These are phyloP conservation scores for Annulohypoxylon bovei DNA, from an alignment of 495 filamentous ascomycete genomes.

Conservation along the genomic window DNA sequence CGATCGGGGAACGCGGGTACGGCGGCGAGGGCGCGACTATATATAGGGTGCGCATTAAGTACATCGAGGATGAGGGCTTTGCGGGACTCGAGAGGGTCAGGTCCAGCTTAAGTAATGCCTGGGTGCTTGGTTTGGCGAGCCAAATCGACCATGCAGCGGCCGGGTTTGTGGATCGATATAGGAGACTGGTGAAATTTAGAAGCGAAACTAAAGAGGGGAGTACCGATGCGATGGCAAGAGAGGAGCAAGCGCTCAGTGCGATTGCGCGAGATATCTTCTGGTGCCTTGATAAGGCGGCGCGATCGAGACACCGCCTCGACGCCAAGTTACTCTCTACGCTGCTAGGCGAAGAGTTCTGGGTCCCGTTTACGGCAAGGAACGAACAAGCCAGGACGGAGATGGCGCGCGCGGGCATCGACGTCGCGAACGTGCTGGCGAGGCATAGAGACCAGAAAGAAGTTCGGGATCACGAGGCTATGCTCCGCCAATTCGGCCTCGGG, in stretches of 20 bases:
- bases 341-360: slow-evolving; percentile 42
- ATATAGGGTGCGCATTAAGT: slow-evolving; percentile 43
- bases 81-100: slow-evolving; percentile 31
- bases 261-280: slow-evolving; percentile 41
- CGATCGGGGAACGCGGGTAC: slow-evolving; percentile 2
- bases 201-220: no score
- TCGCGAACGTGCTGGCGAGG: slow-evolving; percentile 25
- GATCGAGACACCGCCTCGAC: neutral
- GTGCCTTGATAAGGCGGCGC: slow-evolving; percentile 29
- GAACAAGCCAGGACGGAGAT: slow-evolving; percentile 28
- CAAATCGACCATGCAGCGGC: slow-evolving; percentile 41
- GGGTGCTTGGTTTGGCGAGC: slow-evolving; percentile 35
- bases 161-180: slow-evolving; percentile 28
- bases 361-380: slow-evolving; percentile 29
- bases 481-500: slow-evolving; percentile 29
- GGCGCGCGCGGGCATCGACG: slow-evolving; percentile 41
- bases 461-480: slow-evolving; percentile 36
- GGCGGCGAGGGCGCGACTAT: neutral
- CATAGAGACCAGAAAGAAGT: slow-evolving; percentile 13
- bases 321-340: slow-evolving; percentile 30
- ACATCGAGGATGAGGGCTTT: slow-evolving; percentile 37
- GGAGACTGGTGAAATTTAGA: no score
- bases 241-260: slow-evolving; percentile 14
- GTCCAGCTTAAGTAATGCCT: slow-evolving; percentile 22
- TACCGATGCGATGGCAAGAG: neutral